Percentiles rank a stretch among this genome's conserved stretches.
Conservation (phyloP, 2,329 filamentous ascomycete species). For the Fusarium sp. region DNA sequence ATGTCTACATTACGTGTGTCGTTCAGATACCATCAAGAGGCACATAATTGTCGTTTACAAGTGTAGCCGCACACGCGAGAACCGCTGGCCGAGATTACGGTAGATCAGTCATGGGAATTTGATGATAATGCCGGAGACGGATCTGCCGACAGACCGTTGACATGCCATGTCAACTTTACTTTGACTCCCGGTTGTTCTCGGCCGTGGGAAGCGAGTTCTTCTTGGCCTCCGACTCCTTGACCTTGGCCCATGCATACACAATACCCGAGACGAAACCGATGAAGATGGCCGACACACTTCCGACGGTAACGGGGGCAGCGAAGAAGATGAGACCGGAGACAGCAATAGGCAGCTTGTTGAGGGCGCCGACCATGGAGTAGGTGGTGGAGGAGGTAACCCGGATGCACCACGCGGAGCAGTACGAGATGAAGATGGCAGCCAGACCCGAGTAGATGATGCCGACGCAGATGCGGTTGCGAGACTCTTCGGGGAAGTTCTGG, state of each 20-base stretch:
- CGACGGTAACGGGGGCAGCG: slow-evolving; percentile 89
- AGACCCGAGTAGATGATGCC: slow-evolving; percentile 95
- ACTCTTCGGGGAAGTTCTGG: slow-evolving; percentile 84
- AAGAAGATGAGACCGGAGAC: slow-evolving; percentile 95
- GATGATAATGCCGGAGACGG: not conserved
- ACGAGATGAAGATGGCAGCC: slow-evolving; percentile 95
- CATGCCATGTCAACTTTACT: slow-evolving; percentile 14
- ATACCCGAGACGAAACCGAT: slow-evolving; percentile 92
- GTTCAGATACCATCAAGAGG: slow-evolving; percentile 17
- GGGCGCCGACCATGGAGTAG: slow-evolving; percentile 96
- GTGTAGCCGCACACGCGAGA: slow-evolving; percentile 3
- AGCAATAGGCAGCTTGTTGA: slow-evolving; percentile 98
- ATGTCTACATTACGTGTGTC: slow-evolving; percentile 37
- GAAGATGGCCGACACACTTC: slow-evolving; percentile 91
- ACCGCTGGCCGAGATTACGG: not conserved
- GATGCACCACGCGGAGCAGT: slow-evolving; percentile 98
- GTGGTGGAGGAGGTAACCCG: slow-evolving; percentile 97
- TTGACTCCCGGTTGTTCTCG: slow-evolving; percentile 32
- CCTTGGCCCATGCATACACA: slow-evolving; percentile 82
- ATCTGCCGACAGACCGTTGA: not conserved
- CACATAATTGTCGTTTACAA: slow-evolving; percentile 19
- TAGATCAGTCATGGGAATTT: not conserved
- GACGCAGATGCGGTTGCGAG: slow-evolving; percentile 79
- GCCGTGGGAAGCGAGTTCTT: slow-evolving; percentile 70
- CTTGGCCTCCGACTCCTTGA: slow-evolving; percentile 60